These are phyloP conservation scores for Sugiyamaella qingdaonensis DNA, from an alignment of 805 yeast genomes.

Conservation along the genomic window DNA sequence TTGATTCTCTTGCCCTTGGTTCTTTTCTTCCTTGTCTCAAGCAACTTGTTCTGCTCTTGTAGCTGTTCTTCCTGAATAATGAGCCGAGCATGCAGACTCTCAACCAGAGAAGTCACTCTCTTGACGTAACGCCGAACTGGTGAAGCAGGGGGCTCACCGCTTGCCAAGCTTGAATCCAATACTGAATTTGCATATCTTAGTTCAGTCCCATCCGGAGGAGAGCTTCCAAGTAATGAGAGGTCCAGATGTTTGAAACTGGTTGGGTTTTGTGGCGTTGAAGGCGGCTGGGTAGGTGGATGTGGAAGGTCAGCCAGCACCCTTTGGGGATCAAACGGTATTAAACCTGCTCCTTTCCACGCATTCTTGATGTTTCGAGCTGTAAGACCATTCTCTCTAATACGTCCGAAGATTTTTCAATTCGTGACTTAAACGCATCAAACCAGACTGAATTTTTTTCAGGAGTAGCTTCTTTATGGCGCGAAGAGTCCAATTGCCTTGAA, in stretches of 20 bases:
- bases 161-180: not conserved
- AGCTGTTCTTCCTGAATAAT: not conserved
- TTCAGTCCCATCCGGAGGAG: not conserved
- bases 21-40: too few species aligned
- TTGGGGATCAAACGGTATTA: not conserved
- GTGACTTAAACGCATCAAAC: not conserved
- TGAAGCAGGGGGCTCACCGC: not conserved
- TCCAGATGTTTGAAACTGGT: not conserved
- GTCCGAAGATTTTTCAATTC: not conserved
- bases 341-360: not conserved
- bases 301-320: not conserved
- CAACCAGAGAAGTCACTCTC: too few species aligned
- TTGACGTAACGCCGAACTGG: too few species aligned
- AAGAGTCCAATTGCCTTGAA: not conserved
- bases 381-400: not conserved
- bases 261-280: not conserved
- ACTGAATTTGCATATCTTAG: not conserved
- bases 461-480: not conserved
- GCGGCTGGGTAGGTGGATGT: not conserved
- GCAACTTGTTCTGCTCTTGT: too few species aligned
- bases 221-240: not conserved
- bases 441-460: not conserved
- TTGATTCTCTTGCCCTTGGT: too few species aligned
- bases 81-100: not conserved
- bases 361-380: not conserved